phyloP scores from a whole-genome alignment of 2,329 filamentous ascomycete genomes.

The Tolypocladium cylindrosporum region DNA sequence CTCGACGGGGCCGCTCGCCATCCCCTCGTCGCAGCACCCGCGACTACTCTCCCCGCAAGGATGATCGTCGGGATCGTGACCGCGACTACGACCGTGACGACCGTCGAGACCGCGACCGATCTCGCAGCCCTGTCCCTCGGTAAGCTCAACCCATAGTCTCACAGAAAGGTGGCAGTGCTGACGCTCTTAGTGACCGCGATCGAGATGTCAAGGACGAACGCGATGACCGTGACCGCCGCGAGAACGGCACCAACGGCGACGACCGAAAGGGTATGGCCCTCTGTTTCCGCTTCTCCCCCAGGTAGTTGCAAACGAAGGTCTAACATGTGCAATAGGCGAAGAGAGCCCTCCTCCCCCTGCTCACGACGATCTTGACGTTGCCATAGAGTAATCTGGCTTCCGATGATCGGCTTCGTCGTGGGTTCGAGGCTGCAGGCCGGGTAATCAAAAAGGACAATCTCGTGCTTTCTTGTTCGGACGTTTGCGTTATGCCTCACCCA shows the following conservation, averaged over 20 bases:
- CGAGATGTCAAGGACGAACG: conserved; percentile 54
- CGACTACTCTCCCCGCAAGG: conserved; percentile 81
- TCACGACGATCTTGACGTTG: conserved; percentile 93
- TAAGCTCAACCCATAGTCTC: conserved; percentile 17
- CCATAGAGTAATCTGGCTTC: conserved; percentile 46
- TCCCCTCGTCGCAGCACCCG: conserved; percentile 67
- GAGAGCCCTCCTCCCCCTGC: conserved; percentile 73
- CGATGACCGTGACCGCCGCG: conserved; percentile 63
- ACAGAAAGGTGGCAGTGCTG: conserved; percentile 11
- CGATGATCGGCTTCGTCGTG: conserved; percentile 1
- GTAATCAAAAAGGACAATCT: conserved; percentile 10
- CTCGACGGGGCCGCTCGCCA: conserved; percentile 62
- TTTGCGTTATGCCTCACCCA: conserved; percentile 2
- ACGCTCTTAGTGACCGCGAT: conserved; percentile 37
- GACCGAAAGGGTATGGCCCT: conserved; percentile 70
- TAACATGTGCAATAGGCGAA: conserved; percentile 6
- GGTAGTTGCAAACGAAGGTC: background rate
- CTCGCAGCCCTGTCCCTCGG: conserved; percentile 58
- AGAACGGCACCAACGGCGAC: conserved; percentile 73
- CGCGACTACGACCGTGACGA: conserved; percentile 56
- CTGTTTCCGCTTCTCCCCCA: background rate
- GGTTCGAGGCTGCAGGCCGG: conserved; percentile 5
- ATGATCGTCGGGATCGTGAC: conserved; percentile 68
- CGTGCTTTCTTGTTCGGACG: conserved; percentile 10
- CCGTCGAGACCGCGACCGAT: conserved; percentile 67